Evolutionary conservation across 345 rosid species (phyloP), one percentile per base, ranked within the genome.

Genomic region (Acer campestre): DNA sequence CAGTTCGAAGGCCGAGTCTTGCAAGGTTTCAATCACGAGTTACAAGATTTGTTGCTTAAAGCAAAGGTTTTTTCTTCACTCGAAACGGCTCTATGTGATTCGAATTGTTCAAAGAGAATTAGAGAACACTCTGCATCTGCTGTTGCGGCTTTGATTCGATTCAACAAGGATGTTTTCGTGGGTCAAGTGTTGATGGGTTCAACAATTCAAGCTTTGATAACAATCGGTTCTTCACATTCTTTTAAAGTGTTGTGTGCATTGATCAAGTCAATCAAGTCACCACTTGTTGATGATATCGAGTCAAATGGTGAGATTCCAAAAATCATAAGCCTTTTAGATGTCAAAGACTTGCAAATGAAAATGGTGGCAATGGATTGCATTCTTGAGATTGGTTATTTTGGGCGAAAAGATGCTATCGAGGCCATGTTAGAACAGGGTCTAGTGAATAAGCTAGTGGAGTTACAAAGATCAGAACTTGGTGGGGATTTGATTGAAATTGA

Each of bases 101-200:
- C 84, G 8, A 77, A 51, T 42, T 73, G 75, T 64, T 75, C 88
- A 9, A 83, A 42, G 10, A 79, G 81, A 75, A 62, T 84, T 40
- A 69, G 89, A 69, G 94, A 92, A 74, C 74, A 78, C 10, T 82
- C 87, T 2, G 94, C 88, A 2, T 85, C 71, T 44, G 80, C 80
- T 11, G 55, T 90, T 2, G 78, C 85, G 1, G 84, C 88, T 13
- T 76, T 92, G 80, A 86, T 92, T 61, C 75, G 76, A 59, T 92
- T 92, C 80, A 92, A 92, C 85, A 89, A 90, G 77, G 94, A 90
- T 68, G 97, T 90, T 6, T 92, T 92, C 25, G 91, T 82, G 27
- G 97, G 94, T 42, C 89, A 90, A 81, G 85, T 90, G 59, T 13
- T 73, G 7, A 87, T 88, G 90, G 86, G 85, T 67, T 73, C 70